Evolutionary conservation across 225 moss, liverwort and hornwort genomes (phyloP), one percentile per base, ranked within the genome.

Genomic region (Pleurozium schreberi): DNA sequence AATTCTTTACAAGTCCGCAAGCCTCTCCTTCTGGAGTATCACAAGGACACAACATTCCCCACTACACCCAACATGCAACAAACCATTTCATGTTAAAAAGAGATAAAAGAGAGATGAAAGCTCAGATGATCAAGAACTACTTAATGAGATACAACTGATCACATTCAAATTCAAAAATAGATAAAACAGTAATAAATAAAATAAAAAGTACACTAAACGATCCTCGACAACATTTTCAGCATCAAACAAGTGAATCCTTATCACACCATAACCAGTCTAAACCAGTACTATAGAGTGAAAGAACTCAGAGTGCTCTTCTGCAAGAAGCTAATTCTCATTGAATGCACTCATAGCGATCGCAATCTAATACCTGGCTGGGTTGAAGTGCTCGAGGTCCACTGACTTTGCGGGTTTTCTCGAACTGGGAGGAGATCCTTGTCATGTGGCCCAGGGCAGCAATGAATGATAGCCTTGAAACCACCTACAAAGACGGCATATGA

Each of bases 31-130:
- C 99, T 88, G 99, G 99, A 82, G 99, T 99, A 81, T 99, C 99
- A 89, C 99, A 99, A 30, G 99, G 99, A 92, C 99, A 99, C 90
- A 99, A 89, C 99, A 99, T 99, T 91, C 99, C 99, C 99, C 99
- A 99, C 99, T 99, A 88, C 87, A 88, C 84, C 84, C 80, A 91
- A 83, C 82, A 59, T 69, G 43, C 61, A 92, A 87, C 71, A 70
- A 57, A 80, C 13, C 26, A 86, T 45, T 81, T 52, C 57, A 74
- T 38, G 81, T 85, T 28, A 68, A 42, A 78, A 40, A 45, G 61
- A 80, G 67, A 84, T 16, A 30, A 77, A 57, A 59, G 67, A 83
- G 70, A 58, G 59, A 71, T 31, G 70, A 77, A 50, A 76, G 68
- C n/a, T 75, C 73, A 58, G 82, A 88, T 83, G 83, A 81, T 84